Percentiles rank a stretch among this genome's conserved stretches.
Evolutionary conservation across 805 yeast genomes (phyloP).

Genomic region (Metschnikowia lunata): DNA sequence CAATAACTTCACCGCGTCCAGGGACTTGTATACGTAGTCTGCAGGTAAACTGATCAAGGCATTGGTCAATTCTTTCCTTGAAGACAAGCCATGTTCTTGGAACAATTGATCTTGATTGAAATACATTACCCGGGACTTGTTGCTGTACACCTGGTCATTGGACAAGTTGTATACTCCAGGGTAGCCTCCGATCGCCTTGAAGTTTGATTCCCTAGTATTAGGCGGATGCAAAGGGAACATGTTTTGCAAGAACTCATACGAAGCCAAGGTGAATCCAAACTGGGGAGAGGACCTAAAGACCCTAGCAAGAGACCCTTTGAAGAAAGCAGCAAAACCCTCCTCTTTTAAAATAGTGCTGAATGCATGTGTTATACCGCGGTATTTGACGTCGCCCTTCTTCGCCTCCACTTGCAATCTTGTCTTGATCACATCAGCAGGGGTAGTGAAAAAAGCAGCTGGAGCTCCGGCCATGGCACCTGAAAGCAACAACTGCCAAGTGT

Average conservation of each 20-base stretch:
- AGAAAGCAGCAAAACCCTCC: conserved; percentile 82
- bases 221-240: conserved; percentile 65
- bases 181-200: conserved; percentile 41
- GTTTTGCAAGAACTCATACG: conserved; percentile 84
- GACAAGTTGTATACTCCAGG: conserved; percentile 44
- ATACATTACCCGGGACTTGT: conserved; percentile 32
- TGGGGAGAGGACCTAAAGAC: conserved; percentile 95
- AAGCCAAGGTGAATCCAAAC: conserved; percentile 96
- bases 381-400: conserved; percentile 69
- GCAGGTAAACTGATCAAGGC: conserved; percentile 42
- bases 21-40: conserved; percentile 51
- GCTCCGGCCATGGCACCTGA: conserved; percentile 97
- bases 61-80: conserved; percentile 26
- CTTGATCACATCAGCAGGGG: conserved; percentile 95
- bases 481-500: conserved; percentile 76
- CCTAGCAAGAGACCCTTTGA: conserved; percentile 96
- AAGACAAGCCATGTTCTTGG: conserved; percentile 25
- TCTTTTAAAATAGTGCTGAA: conserved; percentile 67
- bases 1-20: conserved; percentile 56
- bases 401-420: conserved; percentile 88
- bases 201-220: conserved; percentile 39
- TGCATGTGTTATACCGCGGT: conserved; percentile 76
- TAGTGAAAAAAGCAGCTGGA: conserved; percentile 94
- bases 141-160: conserved; percentile 36
- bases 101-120: conserved; percentile 36